Conservation (phyloP, 805 yeast species). For the Sungouiella thailandica region DNA sequence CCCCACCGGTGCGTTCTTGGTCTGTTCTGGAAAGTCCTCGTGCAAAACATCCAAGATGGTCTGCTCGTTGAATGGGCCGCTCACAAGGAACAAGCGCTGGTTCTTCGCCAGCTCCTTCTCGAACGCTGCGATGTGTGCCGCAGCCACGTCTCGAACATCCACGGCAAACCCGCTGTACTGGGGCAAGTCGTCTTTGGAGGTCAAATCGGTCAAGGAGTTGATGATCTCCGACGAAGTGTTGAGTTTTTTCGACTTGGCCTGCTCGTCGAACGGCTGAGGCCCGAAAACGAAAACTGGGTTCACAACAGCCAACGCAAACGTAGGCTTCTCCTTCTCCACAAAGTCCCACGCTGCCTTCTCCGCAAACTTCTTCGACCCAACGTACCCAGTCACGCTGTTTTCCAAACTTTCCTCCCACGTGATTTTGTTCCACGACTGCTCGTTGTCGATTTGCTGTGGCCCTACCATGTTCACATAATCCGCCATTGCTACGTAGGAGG, state of each 20-base stretch:
- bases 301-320: slow-evolving; percentile 35
- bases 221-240: slow-evolving; percentile 21
- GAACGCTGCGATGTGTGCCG: slow-evolving; percentile 8
- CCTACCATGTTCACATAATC: slow-evolving; percentile 27
- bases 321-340: slow-evolving; percentile 29
- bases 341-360: slow-evolving; percentile 45
- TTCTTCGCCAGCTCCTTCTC: slow-evolving; percentile 20
- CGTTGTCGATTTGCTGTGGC: slow-evolving; percentile 12
- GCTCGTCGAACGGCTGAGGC: slow-evolving; percentile 43
- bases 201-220: slow-evolving; percentile 2
- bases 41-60: slow-evolving; percentile 35
- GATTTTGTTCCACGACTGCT: slow-evolving; percentile 44
- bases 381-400: slow-evolving; percentile 3
- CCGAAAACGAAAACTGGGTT: slow-evolving; percentile 46
- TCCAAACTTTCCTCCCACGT: slow-evolving; percentile 38
- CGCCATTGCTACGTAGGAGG: slow-evolving; percentile 12
- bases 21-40: slow-evolving; percentile 22
- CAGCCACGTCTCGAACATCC: slow-evolving; percentile 22
- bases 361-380: slow-evolving; percentile 5
- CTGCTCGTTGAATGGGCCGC: slow-evolving; percentile 30
- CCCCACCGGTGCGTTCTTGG: slow-evolving; percentile 19
- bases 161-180: slow-evolving; percentile 1
- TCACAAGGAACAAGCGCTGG: slow-evolving; percentile 18
- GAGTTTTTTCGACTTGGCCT: slow-evolving; percentile 17
- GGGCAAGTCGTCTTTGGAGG: not conserved